phyloP scores from a whole-genome alignment of 148 eudicot species.

The Tetragonia tetragonoides region DNA sequence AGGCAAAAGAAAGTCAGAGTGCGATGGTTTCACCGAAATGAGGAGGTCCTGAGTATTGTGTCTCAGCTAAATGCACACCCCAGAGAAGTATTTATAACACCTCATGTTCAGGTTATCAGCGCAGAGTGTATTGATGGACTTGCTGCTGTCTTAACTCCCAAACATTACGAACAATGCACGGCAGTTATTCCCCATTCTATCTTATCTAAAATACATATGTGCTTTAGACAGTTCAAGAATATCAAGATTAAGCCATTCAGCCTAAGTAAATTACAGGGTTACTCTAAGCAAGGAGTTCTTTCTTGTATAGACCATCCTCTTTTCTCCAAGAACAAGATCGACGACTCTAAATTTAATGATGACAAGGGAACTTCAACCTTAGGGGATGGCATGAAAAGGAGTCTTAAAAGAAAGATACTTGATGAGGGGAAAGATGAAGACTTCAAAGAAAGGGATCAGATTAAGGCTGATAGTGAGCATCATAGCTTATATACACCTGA shows the following conservation, averaged over 20 bases:
- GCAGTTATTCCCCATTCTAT: slow-evolving; percentile 46
- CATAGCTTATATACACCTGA: slow-evolving; percentile 15
- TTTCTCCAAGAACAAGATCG: slow-evolving; percentile 35
- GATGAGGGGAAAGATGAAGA: background rate
- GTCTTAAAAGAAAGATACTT: slow-evolving; percentile 19
- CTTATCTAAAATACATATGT: slow-evolving; percentile 53
- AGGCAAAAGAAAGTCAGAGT: slow-evolving; percentile 85
- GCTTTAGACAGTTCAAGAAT: slow-evolving; percentile 66
- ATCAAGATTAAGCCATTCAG: slow-evolving; percentile 70
- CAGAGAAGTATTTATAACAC: slow-evolving; percentile 81
- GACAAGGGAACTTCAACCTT: background rate
- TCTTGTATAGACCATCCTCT: slow-evolving; percentile 50
- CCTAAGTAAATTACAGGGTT: slow-evolving; percentile 67
- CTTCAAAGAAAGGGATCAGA: slow-evolving; percentile 2
- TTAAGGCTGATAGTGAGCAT: slow-evolving; percentile 18
- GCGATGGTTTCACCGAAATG: slow-evolving; percentile 76
- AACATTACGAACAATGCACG: slow-evolving; percentile 62
- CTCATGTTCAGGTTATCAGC: slow-evolving; percentile 73
- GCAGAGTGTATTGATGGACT: slow-evolving; percentile 87
- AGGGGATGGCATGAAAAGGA: background rate
- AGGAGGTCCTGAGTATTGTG: slow-evolving; percentile 54
- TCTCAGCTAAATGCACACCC: slow-evolving; percentile 56
- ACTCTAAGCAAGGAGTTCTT: slow-evolving; percentile 63
- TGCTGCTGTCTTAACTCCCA: slow-evolving; percentile 69
- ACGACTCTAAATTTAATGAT: slow-evolving; percentile 14